phyloP scores from a whole-genome alignment of 2,329 filamentous ascomycete species.

The Rutstroemia sp. region DNA sequence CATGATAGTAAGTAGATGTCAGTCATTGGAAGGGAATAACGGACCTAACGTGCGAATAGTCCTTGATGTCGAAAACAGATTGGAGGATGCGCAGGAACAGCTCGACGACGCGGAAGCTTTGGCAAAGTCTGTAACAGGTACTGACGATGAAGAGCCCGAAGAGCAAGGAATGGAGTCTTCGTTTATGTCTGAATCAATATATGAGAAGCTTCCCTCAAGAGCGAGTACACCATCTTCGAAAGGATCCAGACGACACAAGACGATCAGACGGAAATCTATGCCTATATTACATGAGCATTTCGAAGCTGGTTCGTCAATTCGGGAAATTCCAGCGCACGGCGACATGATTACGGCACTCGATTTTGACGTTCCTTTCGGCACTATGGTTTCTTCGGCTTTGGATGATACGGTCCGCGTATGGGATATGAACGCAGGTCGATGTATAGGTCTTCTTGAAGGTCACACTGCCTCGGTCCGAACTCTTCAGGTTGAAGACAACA shows the following conservation, averaged over 20 bases:
- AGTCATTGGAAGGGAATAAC: background rate
- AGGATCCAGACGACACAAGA: slow-evolving; percentile 45
- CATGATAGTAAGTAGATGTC: slow-evolving; percentile 61
- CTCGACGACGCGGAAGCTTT: slow-evolving; percentile 52
- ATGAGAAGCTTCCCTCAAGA: slow-evolving; percentile 72
- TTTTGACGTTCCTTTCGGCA: slow-evolving; percentile 96
- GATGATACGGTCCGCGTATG: slow-evolving; percentile 94
- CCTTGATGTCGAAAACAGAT: slow-evolving; percentile 51
- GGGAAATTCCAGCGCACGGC: slow-evolving; percentile 79
- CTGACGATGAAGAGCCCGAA: slow-evolving; percentile 42
- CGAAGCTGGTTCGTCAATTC: slow-evolving; percentile 79
- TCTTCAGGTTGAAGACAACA: slow-evolving; percentile 90
- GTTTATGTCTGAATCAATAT: slow-evolving; percentile 98
- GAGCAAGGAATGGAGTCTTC: slow-evolving; percentile 40
- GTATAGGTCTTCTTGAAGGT: slow-evolving; percentile 85
- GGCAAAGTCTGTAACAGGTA: slow-evolving; percentile 43
- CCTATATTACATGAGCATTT: slow-evolving; percentile 94
- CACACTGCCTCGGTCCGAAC: slow-evolving; percentile 91
- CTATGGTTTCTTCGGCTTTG: slow-evolving; percentile 82
- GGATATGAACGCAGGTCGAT: slow-evolving; percentile 90
- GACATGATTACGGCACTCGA: slow-evolving; percentile 86
- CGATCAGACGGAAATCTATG: slow-evolving; percentile 72
- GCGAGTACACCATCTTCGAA: slow-evolving; percentile 39
- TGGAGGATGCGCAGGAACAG: slow-evolving; percentile 54
- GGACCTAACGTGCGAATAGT: slow-evolving; percentile 36